phyloP scores from a whole-genome alignment of 495 filamentous ascomycete genomes.

The Tuber borchii region DNA sequence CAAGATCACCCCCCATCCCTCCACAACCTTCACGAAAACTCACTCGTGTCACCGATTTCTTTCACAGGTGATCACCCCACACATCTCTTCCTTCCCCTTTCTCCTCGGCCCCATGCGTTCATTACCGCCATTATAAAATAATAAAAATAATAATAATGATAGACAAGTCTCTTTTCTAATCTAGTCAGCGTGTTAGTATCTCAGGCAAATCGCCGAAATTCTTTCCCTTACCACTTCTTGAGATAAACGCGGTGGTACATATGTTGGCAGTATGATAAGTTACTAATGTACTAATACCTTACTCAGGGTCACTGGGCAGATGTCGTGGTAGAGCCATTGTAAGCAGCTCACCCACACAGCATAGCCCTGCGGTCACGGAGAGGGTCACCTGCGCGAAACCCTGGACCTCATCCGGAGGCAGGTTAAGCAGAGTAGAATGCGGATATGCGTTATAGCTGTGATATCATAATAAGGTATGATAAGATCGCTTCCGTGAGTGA shows the following conservation, averaged over 20 bases:
- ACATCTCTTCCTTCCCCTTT: not conserved
- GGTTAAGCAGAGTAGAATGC: not conserved
- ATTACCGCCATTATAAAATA: too few relatives aligned
- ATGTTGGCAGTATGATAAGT: not conserved
- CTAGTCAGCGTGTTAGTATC: not conserved
- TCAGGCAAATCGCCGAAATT: not conserved
- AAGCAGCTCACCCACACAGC: not conserved
- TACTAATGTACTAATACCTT: not conserved
- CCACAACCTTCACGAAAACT: constrained; percentile 2
- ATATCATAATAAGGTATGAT: not conserved
- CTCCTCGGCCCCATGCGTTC: not conserved
- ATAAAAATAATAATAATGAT: too few relatives aligned
- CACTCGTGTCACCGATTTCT: not conserved
- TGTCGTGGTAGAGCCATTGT: not conserved
- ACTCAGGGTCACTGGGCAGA: not conserved
- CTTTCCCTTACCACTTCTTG: not conserved
- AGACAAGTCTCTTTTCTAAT: not conserved
- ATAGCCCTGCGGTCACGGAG: not conserved
- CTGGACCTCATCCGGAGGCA: not conserved
- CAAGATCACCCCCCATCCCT: not conserved
- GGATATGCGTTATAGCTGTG: not conserved
- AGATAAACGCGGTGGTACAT: not conserved
- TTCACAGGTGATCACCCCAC: not conserved
- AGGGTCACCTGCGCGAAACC: not conserved
- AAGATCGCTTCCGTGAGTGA: not conserved